These are phyloP conservation scores for Coniochaeta ligniaria DNA, from an alignment of 2,329 filamentous ascomycete genomes.

Conservation along the genomic window DNA sequence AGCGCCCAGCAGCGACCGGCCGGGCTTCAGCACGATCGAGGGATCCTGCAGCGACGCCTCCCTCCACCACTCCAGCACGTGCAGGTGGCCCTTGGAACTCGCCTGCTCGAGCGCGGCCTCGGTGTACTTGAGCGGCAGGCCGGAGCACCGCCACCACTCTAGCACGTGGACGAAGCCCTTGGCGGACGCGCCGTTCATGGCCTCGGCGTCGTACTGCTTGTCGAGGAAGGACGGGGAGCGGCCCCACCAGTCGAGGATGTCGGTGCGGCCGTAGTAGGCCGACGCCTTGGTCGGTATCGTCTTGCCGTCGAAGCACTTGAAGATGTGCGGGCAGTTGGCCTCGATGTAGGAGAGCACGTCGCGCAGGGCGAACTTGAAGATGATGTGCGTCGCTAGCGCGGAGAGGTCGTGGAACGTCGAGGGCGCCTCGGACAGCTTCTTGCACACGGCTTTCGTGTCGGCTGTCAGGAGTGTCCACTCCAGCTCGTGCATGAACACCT, in stretches of 20 bases:
- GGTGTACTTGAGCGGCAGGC: conserved; percentile 75
- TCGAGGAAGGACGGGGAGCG: conserved; percentile 75
- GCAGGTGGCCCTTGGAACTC: conserved; percentile 74
- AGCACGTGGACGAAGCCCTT: conserved; percentile 80
- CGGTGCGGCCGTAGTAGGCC: conserved; percentile 73
- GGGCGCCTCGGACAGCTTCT: conserved; percentile 64
- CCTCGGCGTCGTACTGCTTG: conserved; percentile 79
- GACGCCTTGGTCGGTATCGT: conserved; percentile 85
- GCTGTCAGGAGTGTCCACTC: conserved; percentile 80
- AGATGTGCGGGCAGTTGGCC: conserved; percentile 60
- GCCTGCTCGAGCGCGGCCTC: conserved; percentile 84
- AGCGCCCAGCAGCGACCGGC: conserved; percentile 76
- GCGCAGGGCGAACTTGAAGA: conserved; percentile 84
- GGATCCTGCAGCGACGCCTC: conserved; percentile 56
- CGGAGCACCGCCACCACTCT: conserved; percentile 80
- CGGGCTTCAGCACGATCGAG: conserved; percentile 61
- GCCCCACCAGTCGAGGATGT: conserved; percentile 88
- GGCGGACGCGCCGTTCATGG: conserved; percentile 79
- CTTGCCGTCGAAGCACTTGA: conserved; percentile 79
- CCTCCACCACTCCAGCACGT: conserved; percentile 91
- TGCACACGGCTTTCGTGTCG: conserved; percentile 63
- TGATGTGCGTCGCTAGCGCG: conserved; percentile 74
- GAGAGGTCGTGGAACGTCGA: conserved; percentile 67
- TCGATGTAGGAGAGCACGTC: conserved; percentile 66
- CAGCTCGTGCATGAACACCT: conserved; percentile 68